Conservation (phyloP, 2,329 filamentous ascomycete species). For the Anthostomella pinea region DNA sequence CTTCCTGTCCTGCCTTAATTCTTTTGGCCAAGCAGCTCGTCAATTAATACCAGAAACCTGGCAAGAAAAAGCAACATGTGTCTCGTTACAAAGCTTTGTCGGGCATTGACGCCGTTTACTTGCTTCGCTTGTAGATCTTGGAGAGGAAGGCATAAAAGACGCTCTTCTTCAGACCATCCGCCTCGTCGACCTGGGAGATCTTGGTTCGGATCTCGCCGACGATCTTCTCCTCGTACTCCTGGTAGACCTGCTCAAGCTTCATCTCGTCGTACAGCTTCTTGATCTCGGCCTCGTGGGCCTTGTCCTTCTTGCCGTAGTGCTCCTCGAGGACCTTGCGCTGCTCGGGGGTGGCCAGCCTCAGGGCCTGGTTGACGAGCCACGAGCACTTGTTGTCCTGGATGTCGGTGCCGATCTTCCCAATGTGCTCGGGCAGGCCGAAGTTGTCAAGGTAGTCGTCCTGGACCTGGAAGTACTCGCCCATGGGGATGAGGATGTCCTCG, state of each 20-base stretch:
- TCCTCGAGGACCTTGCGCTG: slow-evolving; percentile 86
- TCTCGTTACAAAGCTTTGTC: not conserved
- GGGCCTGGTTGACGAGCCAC: slow-evolving; percentile 94
- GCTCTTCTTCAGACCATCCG: slow-evolving; percentile 81
- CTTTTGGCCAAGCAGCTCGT: no score
- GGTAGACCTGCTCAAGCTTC: slow-evolving; percentile 77
- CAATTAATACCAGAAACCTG: no score
- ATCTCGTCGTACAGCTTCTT: slow-evolving; percentile 89
- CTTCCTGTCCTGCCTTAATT: not conserved
- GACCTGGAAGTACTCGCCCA: slow-evolving; percentile 98
- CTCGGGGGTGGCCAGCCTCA: slow-evolving; percentile 74
- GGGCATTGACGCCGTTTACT: slow-evolving; percentile 50
- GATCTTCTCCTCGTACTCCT: slow-evolving; percentile 84
- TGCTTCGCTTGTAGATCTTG: slow-evolving; percentile 99
- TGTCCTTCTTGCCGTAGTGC: slow-evolving; percentile 93
- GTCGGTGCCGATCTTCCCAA: slow-evolving; percentile 98
- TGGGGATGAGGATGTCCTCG: slow-evolving; percentile 88
- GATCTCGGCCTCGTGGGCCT: slow-evolving; percentile 74
- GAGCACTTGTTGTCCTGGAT: slow-evolving; percentile 99
- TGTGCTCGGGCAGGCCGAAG: slow-evolving; percentile 86
- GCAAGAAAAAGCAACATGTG: no score
- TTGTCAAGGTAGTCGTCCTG: slow-evolving; percentile 99
- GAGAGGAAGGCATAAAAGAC: slow-evolving; percentile 86
- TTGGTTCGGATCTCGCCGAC: slow-evolving; percentile 73
- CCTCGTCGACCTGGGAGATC: slow-evolving; percentile 82